Evolutionary conservation across 805 yeast species (phyloP), one percentile per base, ranked within the genome.

Genomic region (Starmerella tilneyi): DNA sequence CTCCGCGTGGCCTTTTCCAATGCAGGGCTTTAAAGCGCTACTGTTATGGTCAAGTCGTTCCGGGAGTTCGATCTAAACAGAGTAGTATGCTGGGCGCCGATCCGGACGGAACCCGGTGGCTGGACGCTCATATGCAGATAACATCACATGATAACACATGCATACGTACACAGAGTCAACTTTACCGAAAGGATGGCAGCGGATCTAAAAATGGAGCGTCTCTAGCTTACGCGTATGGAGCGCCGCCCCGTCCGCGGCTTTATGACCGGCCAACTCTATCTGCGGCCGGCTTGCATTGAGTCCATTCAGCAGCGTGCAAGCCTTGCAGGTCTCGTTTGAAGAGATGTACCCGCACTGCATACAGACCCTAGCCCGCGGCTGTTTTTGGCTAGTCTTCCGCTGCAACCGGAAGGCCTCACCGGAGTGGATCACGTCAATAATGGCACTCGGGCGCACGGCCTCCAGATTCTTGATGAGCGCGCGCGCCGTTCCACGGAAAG

Each of bases 401-500:
- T 44, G 35, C 28, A 50, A 42, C 37, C 37, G 36, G 42, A 57
- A 48, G 24, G 52, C 44, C 63, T 92, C 98, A 28, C 99, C 98
- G 52, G 94, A 83, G 53, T 83, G 82, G 26, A 92, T 92, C 44
- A 92, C 84, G 64, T 92, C 99, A 61, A 92, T 76, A 46, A 92
- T 92, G 58, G 96, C 81, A 29, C 92, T 79, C 13, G 98, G 96
- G 55, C 96, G 73, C 1, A 88, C 78, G 3, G 89, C 76, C 60
- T 92, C 98, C 33, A 92, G 66, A 52, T 85, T 83, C 64, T 92
- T 92, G 71, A 92, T 78, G 22, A 92, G 69, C 47, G 86, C 85
- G 59, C 99, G 74, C 0, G 98, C 96, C 0, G 97, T 92, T 16
- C 99, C 99, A 54, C 99, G 71, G 59, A 92, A 92, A 0, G 99